phyloP scores from a whole-genome alignment of 495 filamentous ascomycete species.

The Parmelia sp. region DNA sequence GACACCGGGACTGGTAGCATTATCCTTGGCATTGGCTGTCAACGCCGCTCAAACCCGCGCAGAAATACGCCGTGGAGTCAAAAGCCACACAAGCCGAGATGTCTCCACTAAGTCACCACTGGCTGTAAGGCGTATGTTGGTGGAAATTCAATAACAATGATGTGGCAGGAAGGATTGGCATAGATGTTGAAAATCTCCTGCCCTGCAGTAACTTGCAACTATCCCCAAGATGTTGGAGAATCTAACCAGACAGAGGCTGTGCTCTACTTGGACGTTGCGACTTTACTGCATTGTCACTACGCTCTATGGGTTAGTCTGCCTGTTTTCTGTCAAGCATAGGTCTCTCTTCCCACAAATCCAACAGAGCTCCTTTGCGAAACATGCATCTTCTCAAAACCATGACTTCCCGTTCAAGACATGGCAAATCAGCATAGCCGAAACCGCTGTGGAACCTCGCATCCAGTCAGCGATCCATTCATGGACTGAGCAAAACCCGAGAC shows the following conservation, averaged over 20 bases:
- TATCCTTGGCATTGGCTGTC: too few species aligned
- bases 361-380: neutral
- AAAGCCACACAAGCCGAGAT: too few species aligned
- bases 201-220: neutral
- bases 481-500: neutral
- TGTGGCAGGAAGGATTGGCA: neutral
- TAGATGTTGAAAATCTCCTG: neutral
- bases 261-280: neutral
- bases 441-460: neutral
- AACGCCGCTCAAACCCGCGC: too few species aligned
- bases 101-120: neutral
- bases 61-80: too few species aligned
- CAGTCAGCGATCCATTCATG: neutral
- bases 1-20: too few species aligned
- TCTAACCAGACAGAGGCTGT: neutral
- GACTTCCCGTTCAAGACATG: constrained; percentile 4
- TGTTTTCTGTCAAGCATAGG: neutral
- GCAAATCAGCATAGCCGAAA: neutral
- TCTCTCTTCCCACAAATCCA: neutral
- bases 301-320: neutral
- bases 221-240: neutral
- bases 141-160: neutral
- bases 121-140: neutral
- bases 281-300: neutral
- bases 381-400: neutral